These are phyloP conservation scores for Pulveroboletus sp. DNA, from an alignment of 768 basidiomycete genomes.

Conservation along the genomic window DNA sequence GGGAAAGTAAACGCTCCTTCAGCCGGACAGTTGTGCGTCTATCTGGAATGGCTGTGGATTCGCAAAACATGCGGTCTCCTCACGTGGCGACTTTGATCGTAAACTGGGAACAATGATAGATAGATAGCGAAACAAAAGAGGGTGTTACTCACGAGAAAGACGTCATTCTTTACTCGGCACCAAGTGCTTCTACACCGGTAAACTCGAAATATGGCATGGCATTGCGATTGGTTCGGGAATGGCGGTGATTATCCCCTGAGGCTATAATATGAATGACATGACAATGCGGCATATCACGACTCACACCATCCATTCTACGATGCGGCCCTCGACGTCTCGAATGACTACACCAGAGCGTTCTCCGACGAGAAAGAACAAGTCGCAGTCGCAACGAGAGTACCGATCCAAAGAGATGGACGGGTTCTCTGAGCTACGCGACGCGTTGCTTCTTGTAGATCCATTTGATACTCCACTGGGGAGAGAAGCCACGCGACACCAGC, in stretches of 20 bases:
- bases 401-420: slow-evolving; percentile 30
- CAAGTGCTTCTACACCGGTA: not conserved
- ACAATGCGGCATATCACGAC: slow-evolving; percentile 1
- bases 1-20: not conserved
- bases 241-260: not conserved
- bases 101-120: not conserved
- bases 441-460: slow-evolving; percentile 24
- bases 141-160: not conserved
- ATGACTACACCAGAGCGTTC: slow-evolving; percentile 1
- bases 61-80: too few species aligned
- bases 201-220: not conserved
- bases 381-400: slow-evolving; percentile 28
- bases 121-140: not conserved
- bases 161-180: not conserved
- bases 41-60: not conserved
- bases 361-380: slow-evolving; percentile 19
- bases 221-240: not conserved
- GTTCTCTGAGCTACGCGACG: slow-evolving; percentile 29
- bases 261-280: slow-evolving; percentile 16
- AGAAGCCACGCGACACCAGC: slow-evolving; percentile 29
- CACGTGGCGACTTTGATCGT: not conserved
- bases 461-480: slow-evolving; percentile 22
- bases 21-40: not conserved
- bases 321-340: slow-evolving; percentile 16
- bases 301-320: slow-evolving; percentile 10